Base-by-base conservation (phyloP, 768 basidiomycete species). In the Collybia mongolica region DNA sequence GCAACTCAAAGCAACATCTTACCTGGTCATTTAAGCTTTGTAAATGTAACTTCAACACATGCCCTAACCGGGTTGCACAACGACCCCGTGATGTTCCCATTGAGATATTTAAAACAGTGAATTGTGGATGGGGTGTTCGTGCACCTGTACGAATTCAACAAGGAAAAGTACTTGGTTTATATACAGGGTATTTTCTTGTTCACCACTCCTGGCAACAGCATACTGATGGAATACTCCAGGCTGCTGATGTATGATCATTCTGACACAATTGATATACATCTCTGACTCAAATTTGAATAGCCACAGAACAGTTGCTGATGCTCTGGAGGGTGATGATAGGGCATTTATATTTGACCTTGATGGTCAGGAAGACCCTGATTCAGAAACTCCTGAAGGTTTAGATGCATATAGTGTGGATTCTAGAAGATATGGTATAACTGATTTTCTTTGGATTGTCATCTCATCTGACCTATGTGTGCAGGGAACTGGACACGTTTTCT, bases 401-500 rank as follows among this genome's bases (percentile, higher is more conserved):
- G 56, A 66, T 3, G 52, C 61, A 42, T 87, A 76, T 54, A 81
- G 79, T 2, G 86, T 88, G 5, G 79, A 86, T 58, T 79, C 78
- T 0, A 71, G 70, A 44, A 60, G 58, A 1, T 70, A 63, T 54
- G 86, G 86, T 83, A 46, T 6, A 8, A 2, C 43, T 17, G 8
- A n/a, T 6, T 22, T 36, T 6, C 24, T 45, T 41, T 23, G 35
- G 36, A 23, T n/a, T 47, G 19, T 3, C 24, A 14, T 32, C 32
- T 39, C 44, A 43, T 3, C n/a, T 44, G 12, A 15, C 3, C 3
- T n/a, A 6, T 17, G 18, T 26, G 18, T 20, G 20, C 53, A 87
- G 86, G 87, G 6, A 89, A 88, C 56, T 89, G 87, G 87, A 84
- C 85, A 6, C 76, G 86, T 3, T 89, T 88, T 53, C 70, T 88